Evolutionary conservation across 306 rosid genomes (phyloP), one percentile per base, ranked within the genome.

Genomic region (Parietaria judaica): DNA sequence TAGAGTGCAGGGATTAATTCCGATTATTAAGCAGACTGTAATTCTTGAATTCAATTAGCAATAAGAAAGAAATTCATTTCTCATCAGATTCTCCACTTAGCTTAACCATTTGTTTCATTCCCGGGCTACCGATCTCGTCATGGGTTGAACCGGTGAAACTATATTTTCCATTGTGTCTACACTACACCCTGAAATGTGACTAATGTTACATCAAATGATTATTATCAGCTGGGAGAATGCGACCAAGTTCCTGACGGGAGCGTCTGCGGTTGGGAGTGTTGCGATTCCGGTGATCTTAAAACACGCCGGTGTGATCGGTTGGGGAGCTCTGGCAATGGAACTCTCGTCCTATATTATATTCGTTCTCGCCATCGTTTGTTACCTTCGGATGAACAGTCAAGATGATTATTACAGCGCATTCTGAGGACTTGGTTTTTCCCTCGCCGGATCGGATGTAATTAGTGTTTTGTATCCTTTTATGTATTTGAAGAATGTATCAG

Each of bases 291-390:
- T 73, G 56, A 84, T 90, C 73, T 73, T 90, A 58, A 84, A 68
- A 76, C 97, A 86, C 63, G 86, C 90, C 7, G 95, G 95, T 45
- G 85, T 84, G 46, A 90, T 90, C 1, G 68, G 97, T 44, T 90
- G 90, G 94, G 97, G 94, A 54, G 95, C 97, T 46, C 65, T 90
- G 73, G 82, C 81, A 51, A 77, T 90, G 97, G 94, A 75, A 71
- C 83, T 90, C 49, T 80, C 95, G 0, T 90, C 97, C 58, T 83
- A 82, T 73, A 78, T 82, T 38, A 69, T 90, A 66, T 84, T 90
- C 51, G 76, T 74, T 54, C 69, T 84, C 2, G 69, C 95, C 55
- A 73, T 90, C 17, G 11, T 86, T 70, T 90, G 88, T 70, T 90
- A 56, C 86, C 60, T 82, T 23, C 36, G 79, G 58, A 72, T 79